A percentile compares a stretch with the other conserved stretches of the same genome.
phyloP scores from a whole-genome alignment of 2,329 filamentous ascomycete species.

The Microascus cirrosus region DNA sequence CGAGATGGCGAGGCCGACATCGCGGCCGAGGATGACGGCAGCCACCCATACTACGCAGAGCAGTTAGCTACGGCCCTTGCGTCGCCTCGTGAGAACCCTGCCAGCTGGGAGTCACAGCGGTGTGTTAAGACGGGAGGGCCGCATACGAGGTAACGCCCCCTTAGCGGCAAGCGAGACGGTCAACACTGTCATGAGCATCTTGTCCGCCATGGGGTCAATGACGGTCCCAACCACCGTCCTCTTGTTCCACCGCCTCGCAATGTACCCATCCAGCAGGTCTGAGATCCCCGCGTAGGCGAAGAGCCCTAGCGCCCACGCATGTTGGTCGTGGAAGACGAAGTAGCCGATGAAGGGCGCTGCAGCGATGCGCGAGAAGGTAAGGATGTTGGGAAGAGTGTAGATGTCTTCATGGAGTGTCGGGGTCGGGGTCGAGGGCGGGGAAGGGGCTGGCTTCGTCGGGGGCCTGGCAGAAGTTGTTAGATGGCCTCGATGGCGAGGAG shows the following conservation, averaged over 20 bases:
- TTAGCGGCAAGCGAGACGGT: conserved; percentile 78
- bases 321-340: conserved; percentile 72
- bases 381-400: conserved; percentile 88
- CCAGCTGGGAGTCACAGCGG: background rate
- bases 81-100: background rate
- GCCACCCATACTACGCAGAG: conserved; percentile 62
- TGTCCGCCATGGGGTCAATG: conserved; percentile 95
- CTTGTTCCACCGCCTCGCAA: conserved; percentile 76
- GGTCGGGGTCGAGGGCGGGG: background rate
- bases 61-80: background rate
- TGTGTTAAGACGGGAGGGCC: background rate
- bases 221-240: conserved; percentile 92
- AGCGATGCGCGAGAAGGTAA: conserved; percentile 77
- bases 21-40: conserved; percentile 79
- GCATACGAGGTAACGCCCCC: conserved; percentile 65
- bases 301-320: conserved; percentile 68
- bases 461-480: background rate
- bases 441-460: background rate
- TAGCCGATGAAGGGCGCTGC: conserved; percentile 82
- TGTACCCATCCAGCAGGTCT: conserved; percentile 87
- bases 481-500: background rate
- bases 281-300: conserved; percentile 89
- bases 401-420: conserved; percentile 65
- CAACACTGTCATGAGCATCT: conserved; percentile 86
- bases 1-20: conserved; percentile 69